These are phyloP conservation scores for Amaranthus palmeri DNA, from an alignment of 148 eudicot genomes.

Conservation along the genomic window DNA sequence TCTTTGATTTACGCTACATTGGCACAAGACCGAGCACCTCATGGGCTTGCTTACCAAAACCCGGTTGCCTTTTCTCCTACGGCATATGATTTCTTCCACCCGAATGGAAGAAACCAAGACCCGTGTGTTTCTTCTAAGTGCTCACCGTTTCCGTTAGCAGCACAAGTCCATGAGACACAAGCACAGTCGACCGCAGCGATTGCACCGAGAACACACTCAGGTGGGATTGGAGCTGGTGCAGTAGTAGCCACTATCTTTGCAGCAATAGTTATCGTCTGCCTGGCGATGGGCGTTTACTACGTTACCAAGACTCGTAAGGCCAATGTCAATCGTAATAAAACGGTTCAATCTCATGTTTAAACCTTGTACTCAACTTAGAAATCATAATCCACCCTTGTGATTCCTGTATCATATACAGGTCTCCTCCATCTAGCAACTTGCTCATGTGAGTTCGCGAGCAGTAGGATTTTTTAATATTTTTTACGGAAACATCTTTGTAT, in stretches of 20 bases:
- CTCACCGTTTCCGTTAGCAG: conserved; percentile 49
- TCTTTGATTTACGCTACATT: conserved; percentile 23
- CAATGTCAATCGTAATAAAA: conserved; percentile 28
- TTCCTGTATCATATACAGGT: conserved; percentile 1
- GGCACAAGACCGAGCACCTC: conserved; percentile 65
- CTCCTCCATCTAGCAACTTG: background rate
- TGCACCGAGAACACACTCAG: background rate
- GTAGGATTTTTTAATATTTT: background rate
- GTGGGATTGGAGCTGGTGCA: conserved; percentile 27
- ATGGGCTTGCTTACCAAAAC: conserved; percentile 46
- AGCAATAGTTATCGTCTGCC: conserved; percentile 27
- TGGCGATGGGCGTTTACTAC: conserved; percentile 54
- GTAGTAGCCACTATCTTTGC: conserved; percentile 34
- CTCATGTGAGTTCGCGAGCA: background rate
- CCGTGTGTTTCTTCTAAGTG: conserved; percentile 35
- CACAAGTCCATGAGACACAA: conserved; percentile 45
- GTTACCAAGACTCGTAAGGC: conserved; percentile 34
- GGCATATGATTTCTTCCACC: conserved; percentile 69
- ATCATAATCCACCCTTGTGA: background rate
- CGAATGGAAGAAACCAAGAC: conserved; percentile 22
- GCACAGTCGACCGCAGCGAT: conserved; percentile 17
- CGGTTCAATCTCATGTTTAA: conserved; percentile 32
- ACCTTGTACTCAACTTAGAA: background rate
- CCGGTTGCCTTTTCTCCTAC: conserved; percentile 61
- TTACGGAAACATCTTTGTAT: too few species aligned